These are phyloP conservation scores for Tulasnella sp. DNA, from an alignment of 768 basidiomycete genomes.

Conservation along the genomic window DNA sequence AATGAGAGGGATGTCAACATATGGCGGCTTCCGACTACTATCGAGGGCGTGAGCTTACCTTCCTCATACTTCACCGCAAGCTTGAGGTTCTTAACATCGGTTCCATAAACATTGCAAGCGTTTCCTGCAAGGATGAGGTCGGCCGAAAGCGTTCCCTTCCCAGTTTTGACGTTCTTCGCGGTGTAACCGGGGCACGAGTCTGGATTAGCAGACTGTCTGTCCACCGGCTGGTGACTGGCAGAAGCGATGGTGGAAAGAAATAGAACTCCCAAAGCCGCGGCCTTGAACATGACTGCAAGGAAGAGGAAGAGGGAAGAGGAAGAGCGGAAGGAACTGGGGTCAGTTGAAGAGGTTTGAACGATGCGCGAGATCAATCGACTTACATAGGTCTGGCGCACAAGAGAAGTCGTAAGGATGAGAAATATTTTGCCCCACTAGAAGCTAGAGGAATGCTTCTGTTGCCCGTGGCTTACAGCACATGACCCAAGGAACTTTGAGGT, in stretches of 20 bases:
- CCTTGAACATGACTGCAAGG: not conserved
- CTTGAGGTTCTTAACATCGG: slow-evolving; percentile 11
- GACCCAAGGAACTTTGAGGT: not conserved
- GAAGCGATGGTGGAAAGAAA: not conserved
- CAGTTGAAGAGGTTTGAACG: not conserved
- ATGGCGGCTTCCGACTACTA: not conserved
- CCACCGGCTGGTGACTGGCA: not conserved
- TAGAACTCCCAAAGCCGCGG: not conserved
- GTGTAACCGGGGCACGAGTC: slow-evolving; percentile 15
- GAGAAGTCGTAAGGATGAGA: not conserved
- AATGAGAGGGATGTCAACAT: not conserved
- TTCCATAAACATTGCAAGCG: slow-evolving; percentile 15
- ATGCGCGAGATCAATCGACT: not conserved
- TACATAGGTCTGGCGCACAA: not conserved
- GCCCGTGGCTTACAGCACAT: not conserved
- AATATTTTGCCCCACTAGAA: not conserved
- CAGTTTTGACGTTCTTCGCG: slow-evolving; percentile 7
- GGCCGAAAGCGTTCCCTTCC: not conserved
- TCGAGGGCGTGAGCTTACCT: not conserved
- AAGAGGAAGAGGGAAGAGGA: not conserved
- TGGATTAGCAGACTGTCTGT: not conserved
- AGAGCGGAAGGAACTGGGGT: not conserved
- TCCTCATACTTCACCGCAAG: slow-evolving; percentile 16
- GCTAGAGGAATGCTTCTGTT: not conserved
- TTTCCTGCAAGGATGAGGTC: slow-evolving; percentile 12